Conservation (phyloP, 768 basidiomycete genomes). For the Hebeloma cylindrosporum region DNA sequence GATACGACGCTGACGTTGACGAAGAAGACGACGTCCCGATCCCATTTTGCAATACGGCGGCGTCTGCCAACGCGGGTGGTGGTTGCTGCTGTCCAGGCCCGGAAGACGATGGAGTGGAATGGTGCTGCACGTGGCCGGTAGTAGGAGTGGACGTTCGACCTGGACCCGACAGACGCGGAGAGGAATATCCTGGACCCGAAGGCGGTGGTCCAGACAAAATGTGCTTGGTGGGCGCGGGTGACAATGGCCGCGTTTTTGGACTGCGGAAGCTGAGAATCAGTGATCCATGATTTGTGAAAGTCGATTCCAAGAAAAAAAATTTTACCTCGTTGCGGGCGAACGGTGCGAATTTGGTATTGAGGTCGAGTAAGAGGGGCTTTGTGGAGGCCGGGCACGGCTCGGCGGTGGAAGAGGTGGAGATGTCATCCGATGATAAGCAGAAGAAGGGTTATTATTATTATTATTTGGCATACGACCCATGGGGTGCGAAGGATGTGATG, state of each 20-base stretch:
- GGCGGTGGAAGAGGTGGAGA: slow-evolving; percentile 26
- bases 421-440: slow-evolving; percentile 21
- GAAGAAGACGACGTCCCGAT: slow-evolving; percentile 12
- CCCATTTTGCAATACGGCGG: no score
- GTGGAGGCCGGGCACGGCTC: slow-evolving; percentile 26
- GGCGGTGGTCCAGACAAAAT: slow-evolving; percentile 18
- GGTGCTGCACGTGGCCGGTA: no score
- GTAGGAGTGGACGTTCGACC: slow-evolving; percentile 25
- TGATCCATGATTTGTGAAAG: no score
- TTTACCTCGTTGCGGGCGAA: slow-evolving; percentile 27
- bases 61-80: slow-evolving; percentile 6
- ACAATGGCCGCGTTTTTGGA: slow-evolving; percentile 34
- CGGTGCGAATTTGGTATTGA: slow-evolving; percentile 17
- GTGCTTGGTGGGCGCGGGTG: slow-evolving; percentile 27
- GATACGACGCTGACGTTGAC: slow-evolving; percentile 17
- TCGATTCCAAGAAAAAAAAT: no score
- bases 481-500: slow-evolving; percentile 24
- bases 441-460: slow-evolving; percentile 29
- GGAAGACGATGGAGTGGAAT: no score
- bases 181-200: slow-evolving; percentile 20
- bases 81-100: slow-evolving; percentile 21
- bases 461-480: slow-evolving; percentile 27
- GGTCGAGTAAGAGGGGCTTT: slow-evolving; percentile 24
- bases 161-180: slow-evolving; percentile 23
- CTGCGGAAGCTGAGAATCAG: slow-evolving; percentile 15